Evolutionary conservation across 2,329 filamentous ascomycete species (phyloP), one percentile per base, ranked within the genome.

Genomic region (Ophiostoma australiae): DNA sequence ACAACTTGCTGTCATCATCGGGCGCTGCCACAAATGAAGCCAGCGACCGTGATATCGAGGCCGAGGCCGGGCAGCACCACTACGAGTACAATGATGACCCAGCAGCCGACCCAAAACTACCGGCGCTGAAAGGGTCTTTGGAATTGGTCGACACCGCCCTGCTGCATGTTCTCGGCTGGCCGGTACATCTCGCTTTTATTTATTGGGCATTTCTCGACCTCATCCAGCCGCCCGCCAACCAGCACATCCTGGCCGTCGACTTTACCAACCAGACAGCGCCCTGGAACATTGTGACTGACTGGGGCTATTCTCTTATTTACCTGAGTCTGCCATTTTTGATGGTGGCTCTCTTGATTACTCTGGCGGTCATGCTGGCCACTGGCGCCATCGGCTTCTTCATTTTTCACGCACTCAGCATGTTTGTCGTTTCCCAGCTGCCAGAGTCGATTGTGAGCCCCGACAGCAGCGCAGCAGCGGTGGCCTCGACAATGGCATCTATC

Each of bases 191-290:
- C 4, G 7, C 17, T 1, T 31, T 73, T 7, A 2, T 71, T 27
- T 70, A 70, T 70, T 73, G 72, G 72, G 66, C 68, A 55, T 71
- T 73, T 23, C 70, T 73, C 11, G 72, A 73, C 37, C 72, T 73
- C 44, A n/a, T 71, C 15, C 72, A 73, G 70, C 68, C 68, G 13
- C 1, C 11, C 7, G 17, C 70, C 55, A 71, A 71, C 41, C 33
- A 37, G 2, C 68, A 69, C 35, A 20, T 73, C 4, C 65, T 73
- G 6, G 63, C 61, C 15, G 68, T 72, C 33, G 70, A 72, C 52
- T 27, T n/a, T 58, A 41, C 23, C 35, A 58, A 58, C n/a, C n/a
- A 41, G 23, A 31, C 37, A 17, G 10, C 55, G 0, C 67, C 68
- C 27, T 71, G 70, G 68, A 10, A 61, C 0, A 15, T 71, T 4